Conservation (phyloP, 2,329 filamentous ascomycete species). For the Sclerotinia nivalis region DNA sequence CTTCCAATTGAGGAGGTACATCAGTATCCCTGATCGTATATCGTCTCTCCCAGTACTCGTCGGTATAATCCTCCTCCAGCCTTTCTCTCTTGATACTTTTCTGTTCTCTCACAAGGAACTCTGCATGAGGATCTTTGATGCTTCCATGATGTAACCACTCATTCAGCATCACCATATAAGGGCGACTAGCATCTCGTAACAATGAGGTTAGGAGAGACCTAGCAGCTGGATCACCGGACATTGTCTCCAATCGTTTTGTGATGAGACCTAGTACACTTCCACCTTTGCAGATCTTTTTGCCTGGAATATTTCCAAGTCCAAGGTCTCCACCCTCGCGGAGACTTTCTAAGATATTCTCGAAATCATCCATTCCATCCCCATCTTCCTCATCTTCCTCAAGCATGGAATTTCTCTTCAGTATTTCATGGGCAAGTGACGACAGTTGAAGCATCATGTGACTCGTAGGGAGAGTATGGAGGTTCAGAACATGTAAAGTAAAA, state of each 20-base stretch:
- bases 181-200: slow-evolving; percentile 82
- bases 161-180: slow-evolving; percentile 98
- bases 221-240: slow-evolving; percentile 92
- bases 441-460: slow-evolving; percentile 89
- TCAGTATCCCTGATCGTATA: slow-evolving; percentile 93
- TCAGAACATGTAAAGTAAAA: slow-evolving; percentile 91
- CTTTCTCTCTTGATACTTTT: slow-evolving; percentile 91
- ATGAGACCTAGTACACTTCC: slow-evolving; percentile 89
- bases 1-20: slow-evolving; percentile 87
- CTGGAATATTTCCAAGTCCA: slow-evolving; percentile 73
- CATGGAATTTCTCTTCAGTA: slow-evolving; percentile 84
- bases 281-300: slow-evolving; percentile 95
- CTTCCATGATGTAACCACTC: slow-evolving; percentile 97
- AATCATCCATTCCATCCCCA: slow-evolving; percentile 66
- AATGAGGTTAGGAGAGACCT: slow-evolving; percentile 78
- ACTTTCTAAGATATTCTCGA: slow-evolving; percentile 90
- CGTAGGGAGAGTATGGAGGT: slow-evolving; percentile 86
- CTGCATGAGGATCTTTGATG: slow-evolving; percentile 89
- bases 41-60: slow-evolving; percentile 98
- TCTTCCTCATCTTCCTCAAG: slow-evolving; percentile 77
- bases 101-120: slow-evolving; percentile 94
- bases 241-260: slow-evolving; percentile 78
- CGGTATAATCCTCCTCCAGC: slow-evolving; percentile 93
- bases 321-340: slow-evolving; percentile 84
- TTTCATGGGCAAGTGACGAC: slow-evolving; percentile 82